Evolutionary conservation across 1,284 basidiomycete species (phyloP), one percentile per base, ranked within the genome.

Genomic region (Puccinia hordei): DNA sequence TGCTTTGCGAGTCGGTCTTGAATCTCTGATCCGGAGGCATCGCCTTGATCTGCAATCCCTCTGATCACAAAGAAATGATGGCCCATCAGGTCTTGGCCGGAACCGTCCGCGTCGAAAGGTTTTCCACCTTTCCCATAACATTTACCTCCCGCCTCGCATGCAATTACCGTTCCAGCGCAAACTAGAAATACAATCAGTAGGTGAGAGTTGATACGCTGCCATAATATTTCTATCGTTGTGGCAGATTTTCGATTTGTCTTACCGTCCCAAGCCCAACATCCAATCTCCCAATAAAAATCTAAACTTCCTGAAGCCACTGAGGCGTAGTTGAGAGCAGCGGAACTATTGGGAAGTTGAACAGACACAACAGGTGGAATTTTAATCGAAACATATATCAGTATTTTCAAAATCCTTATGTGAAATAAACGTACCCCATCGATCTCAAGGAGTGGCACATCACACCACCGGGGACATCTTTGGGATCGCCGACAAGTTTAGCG

Each of bases 371-470:
- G 57, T n/a, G 2, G 30, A 33, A 59, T 17, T 59, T 59, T 33
- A 59, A 30, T 51, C 24, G 2, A 73, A 30, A 41, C 35, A 38
- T 19, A 22, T 15, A 4, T 19, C 53, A 1, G 1, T 15, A 9
- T 27, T 24, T 27, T 10, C 55, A 57, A 57, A 33, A 15, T 12
- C n/a, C 9, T 59, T 2, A 12, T 27, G 15, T 17, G 27, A 30
- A 8, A 59, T 63, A 12, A 19, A 46, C 65, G 9, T 91, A 93
- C 6, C 94, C 95, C 82, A 94, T 85, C 44, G 91, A 92, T 59
- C 94, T 89, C 33, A 96, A 87, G 8, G 92, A 92, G 85, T 97
- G 95, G 0, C 89, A 91, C 93, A 98, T 97, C 83, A 89, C 90
- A 2, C 93, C 95, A 1, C 91, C 91, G 38, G 87, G 85, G 17